Conservation (phyloP, 1,284 basidiomycete species). For the Trametes polyzona region DNA sequence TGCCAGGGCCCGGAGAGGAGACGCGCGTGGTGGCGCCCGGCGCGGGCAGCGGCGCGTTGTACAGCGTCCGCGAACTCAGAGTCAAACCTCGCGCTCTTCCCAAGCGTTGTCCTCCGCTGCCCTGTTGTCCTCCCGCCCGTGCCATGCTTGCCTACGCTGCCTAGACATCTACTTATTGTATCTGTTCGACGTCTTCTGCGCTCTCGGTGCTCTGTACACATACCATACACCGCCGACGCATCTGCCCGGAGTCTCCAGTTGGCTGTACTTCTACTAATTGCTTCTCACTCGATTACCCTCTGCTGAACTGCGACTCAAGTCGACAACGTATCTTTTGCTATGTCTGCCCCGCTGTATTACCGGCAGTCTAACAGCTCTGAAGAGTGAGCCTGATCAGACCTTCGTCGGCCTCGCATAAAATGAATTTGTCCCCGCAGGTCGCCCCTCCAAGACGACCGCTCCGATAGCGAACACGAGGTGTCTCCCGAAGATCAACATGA, state of each 20-base stretch:
- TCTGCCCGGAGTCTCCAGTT: neutral
- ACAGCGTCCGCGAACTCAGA: constrained; percentile 18
- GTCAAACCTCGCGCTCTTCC: constrained; percentile 15
- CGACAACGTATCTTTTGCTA: neutral
- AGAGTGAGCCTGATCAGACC: constrained; percentile 15
- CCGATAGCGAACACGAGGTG: constrained; percentile 21
- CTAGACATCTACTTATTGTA: constrained; percentile 23
- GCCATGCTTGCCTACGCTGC: constrained; percentile 13
- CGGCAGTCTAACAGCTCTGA: constrained; percentile 25
- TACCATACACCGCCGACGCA: constrained; percentile 1
- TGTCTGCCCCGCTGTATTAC: constrained; percentile 18
- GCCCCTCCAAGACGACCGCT: constrained; percentile 20
- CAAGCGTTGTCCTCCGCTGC: constrained; percentile 4
- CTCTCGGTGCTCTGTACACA: constrained; percentile 11
- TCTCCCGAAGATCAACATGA: constrained; percentile 14
- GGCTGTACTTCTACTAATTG: constrained; percentile 21
- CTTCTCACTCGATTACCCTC: neutral
- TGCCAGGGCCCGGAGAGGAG: neutral
- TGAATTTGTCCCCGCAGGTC: constrained; percentile 10
- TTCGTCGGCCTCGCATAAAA: neutral
- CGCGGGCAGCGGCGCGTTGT: constrained; percentile 1
- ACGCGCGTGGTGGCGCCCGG: constrained; percentile 1
- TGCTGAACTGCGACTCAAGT: neutral
- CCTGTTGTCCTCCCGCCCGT: neutral
- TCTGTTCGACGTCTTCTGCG: constrained; percentile 7